Conservation (phyloP, 768 basidiomycete species). For the Boletus sensibilis region DNA sequence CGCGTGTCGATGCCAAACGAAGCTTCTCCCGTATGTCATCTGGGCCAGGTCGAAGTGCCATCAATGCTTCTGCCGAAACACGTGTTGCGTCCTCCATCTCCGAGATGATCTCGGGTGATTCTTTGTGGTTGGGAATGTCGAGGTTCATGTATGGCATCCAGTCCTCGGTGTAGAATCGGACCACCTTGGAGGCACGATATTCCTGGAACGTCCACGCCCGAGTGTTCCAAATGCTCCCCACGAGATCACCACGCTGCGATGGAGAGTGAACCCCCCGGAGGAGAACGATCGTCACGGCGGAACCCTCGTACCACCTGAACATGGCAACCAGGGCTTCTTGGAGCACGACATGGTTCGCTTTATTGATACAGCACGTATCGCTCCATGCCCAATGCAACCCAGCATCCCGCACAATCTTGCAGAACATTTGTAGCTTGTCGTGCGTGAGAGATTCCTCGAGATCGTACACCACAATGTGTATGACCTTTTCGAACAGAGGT, state of each 20-base stretch:
- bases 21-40: slow-evolving; percentile 7
- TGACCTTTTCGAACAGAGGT: too few species aligned
- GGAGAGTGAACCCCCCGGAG: slow-evolving; percentile 2
- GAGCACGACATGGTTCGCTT: not conserved
- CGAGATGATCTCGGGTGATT: not conserved
- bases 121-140: slow-evolving; percentile 8
- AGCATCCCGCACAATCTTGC: too few species aligned
- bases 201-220: too few species aligned
- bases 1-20: slow-evolving; percentile 4
- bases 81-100: slow-evolving; percentile 11
- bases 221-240: too few species aligned
- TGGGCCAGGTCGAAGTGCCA: slow-evolving; percentile 1
- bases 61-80: not conserved
- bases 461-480: too few species aligned
- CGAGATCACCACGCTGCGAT: too few species aligned
- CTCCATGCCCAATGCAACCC: too few species aligned
- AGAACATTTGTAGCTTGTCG: too few species aligned
- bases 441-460: too few species aligned
- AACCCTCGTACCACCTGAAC: not conserved
- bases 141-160: slow-evolving; percentile 8
- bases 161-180: slow-evolving; percentile 10
- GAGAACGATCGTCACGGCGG: not conserved
- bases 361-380: too few species aligned
- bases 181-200: too few species aligned
- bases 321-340: not conserved